phyloP scores from a whole-genome alignment of 305 asterid genomes.

The Fraxinus paxiana region DNA sequence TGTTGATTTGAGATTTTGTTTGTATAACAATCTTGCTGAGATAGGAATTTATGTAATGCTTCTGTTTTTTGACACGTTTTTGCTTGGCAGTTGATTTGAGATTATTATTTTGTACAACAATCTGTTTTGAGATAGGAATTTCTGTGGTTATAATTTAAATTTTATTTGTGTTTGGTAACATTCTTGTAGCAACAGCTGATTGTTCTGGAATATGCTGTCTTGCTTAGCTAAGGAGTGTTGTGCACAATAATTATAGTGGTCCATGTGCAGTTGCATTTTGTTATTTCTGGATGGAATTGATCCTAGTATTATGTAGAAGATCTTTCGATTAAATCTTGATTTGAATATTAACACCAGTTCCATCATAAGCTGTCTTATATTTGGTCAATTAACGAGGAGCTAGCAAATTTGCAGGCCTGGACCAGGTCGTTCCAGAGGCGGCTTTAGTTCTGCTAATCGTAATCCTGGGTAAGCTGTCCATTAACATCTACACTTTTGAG shows the following conservation, averaged over 20 bases:
- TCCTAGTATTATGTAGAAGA: background rate
- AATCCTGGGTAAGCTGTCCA: constrained; percentile 46
- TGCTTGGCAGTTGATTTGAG: background rate
- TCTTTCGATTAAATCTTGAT: background rate
- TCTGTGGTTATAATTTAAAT: background rate
- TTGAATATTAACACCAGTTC: background rate
- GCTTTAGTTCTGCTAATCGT: constrained; percentile 36
- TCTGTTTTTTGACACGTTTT: background rate
- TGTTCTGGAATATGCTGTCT: background rate
- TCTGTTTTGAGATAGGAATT: background rate
- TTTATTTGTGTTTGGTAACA: background rate
- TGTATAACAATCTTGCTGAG: background rate
- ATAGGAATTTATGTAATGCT: background rate
- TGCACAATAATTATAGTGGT: background rate
- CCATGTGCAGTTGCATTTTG: background rate
- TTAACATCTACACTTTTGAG: background rate
- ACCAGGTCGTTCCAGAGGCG: constrained; percentile 53
- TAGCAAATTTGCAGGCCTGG: constrained; percentile 45
- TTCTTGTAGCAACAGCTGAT: background rate
- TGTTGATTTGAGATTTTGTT: background rate
- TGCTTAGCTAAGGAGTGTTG: background rate
- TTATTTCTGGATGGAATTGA: background rate
- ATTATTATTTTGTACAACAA: background rate
- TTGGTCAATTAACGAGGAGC: background rate
- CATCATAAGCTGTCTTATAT: background rate